phyloP scores from a whole-genome alignment of 2,329 filamentous ascomycete species.

The Chaetomium strumarium region DNA sequence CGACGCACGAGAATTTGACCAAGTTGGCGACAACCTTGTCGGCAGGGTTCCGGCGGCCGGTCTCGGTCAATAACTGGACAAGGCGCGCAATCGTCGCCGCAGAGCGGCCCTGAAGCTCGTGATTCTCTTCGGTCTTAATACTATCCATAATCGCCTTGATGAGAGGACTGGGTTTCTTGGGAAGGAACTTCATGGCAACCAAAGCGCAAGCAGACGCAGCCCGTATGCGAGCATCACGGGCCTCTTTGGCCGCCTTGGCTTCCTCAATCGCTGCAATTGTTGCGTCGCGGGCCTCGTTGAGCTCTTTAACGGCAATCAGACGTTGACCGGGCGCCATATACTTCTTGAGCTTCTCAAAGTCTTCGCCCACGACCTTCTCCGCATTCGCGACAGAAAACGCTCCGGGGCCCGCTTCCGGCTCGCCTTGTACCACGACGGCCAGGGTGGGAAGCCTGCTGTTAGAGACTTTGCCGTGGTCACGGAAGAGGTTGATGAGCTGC shows the following conservation, averaged over 20 bases:
- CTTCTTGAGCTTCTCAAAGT: constrained; percentile 86
- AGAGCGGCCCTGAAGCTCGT: constrained; percentile 80
- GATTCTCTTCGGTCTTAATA: constrained; percentile 88
- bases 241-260: constrained; percentile 70
- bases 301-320: constrained; percentile 71
- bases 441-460: constrained; percentile 69
- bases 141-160: constrained; percentile 99
- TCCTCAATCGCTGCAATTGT: constrained; percentile 70
- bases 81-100: constrained; percentile 77
- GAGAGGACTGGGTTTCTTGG: constrained; percentile 86
- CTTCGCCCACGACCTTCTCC: constrained; percentile 77
- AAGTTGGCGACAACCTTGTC: constrained; percentile 95
- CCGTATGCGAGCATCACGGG: constrained; percentile 78
- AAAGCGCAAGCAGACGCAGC: constrained; percentile 82
- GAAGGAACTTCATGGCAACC: constrained; percentile 78
- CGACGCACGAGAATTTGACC: constrained; percentile 95
- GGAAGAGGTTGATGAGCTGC: constrained; percentile 83
- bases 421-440: constrained; percentile 89
- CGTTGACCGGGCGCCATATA: constrained; percentile 82
- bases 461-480: constrained; percentile 80
- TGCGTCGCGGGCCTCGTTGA: constrained; percentile 70
- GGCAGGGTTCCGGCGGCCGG: constrained; percentile 74
- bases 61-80: constrained; percentile 77
- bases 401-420: constrained; percentile 82
- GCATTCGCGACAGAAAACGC: constrained; percentile 86